These are phyloP conservation scores for Chlorella sp. DNA, from an alignment of 139 green algal species.

Conservation along the genomic window DNA sequence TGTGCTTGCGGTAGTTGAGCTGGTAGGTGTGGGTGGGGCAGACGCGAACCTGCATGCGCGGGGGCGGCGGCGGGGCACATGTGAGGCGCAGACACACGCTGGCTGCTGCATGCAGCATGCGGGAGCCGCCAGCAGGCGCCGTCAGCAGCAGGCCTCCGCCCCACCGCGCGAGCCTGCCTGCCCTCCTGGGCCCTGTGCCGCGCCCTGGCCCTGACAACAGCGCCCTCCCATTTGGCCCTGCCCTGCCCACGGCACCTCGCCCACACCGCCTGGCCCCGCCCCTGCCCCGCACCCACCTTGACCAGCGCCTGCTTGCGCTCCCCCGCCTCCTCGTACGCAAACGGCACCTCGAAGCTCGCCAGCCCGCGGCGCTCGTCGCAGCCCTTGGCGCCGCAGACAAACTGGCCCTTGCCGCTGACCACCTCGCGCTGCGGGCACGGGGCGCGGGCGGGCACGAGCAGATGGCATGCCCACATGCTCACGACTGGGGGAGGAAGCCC, in stretches of 20 bases:
- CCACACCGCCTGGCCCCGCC: background rate
- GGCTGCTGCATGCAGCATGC: background rate
- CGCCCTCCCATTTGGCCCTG: too few relatives aligned
- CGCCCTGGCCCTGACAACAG: background rate
- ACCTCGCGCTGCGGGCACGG: too few relatives aligned
- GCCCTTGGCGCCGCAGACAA: constrained; percentile 76
- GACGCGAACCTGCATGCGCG: constrained; percentile 77
- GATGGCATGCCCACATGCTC: too few relatives aligned
- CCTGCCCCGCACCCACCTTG: constrained; percentile 17
- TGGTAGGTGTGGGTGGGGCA: constrained; percentile 80
- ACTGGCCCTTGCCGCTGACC: constrained; percentile 85
- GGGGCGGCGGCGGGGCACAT: constrained; percentile 15
- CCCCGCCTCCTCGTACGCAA: constrained; percentile 83
- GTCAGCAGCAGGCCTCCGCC: too few relatives aligned
- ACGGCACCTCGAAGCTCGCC: constrained; percentile 84
- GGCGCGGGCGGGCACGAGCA: too few relatives aligned
- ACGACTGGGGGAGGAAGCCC: too few relatives aligned
- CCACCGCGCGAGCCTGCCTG: too few relatives aligned
- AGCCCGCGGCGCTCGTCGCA: constrained; percentile 67
- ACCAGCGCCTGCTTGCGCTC: constrained; percentile 76
- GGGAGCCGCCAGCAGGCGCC: background rate
- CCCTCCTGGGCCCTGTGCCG: background rate
- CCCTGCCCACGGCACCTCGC: too few relatives aligned
- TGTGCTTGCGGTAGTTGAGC: constrained; percentile 79
- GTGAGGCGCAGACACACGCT: background rate